Base-by-base conservation (phyloP, 306 rosid genomes). In the Vigna hirtella region DNA sequence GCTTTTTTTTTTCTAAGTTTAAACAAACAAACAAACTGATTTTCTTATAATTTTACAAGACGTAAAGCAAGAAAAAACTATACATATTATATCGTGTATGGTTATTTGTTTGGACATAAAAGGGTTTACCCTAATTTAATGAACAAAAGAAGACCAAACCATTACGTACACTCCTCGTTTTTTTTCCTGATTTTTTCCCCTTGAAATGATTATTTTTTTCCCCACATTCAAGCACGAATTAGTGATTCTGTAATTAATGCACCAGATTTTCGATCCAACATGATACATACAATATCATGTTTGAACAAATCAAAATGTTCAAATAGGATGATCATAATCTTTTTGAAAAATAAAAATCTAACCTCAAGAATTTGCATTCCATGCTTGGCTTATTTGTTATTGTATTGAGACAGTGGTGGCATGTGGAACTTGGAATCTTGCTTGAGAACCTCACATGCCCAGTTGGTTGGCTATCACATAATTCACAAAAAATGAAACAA, bases 401-500 rank as follows among this genome's bases (percentile, higher is more conserved):
- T 73, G 79, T n/a, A 50, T 49, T 64, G 65, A 73, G 63, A 75
- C 64, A 69, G 70, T 24, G 57, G 57, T 56, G 40, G 76, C 79
- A 75, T 83, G 84, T 75, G 84, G 70, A 34, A 52, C 4, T 53
- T 12, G 49, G 84, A 79, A 83, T 79, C 81, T 79, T 83, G 64
- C 9, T 74, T 69, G 53, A 52, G 56, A 69, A 70, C 75, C 71
- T 66, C 82, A 84, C 77, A 84, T 80, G 79, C 56, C 65, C 76
- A 84, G 72, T 76, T 64, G 82, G 78, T 74, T 63, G 36, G 42
- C 81, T 53, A 74, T 62, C 77, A 53, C 50, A 62, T 74, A 51
- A 42, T 62, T 24, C 2, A 50, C 34, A 51, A 61, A 42, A 76
- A 70, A 59, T 26, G 14, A 76, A 28, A 68, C 28, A 40, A 50